phyloP scores from a whole-genome alignment of 345 rosid genomes.

The Linum tenue region DNA sequence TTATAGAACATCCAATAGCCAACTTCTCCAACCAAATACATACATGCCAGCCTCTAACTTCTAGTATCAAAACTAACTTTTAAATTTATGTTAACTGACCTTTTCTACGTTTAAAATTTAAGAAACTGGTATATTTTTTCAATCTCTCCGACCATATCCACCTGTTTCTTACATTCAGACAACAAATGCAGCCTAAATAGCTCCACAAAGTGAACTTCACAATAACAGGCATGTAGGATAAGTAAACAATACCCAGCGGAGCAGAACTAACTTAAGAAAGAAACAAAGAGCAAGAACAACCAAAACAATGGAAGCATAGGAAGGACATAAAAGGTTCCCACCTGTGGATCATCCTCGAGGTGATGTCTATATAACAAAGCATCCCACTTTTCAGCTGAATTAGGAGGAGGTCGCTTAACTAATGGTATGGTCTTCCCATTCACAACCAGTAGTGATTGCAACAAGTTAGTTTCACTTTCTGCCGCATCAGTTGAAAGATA shows the following conservation, averaged over 20 bases:
- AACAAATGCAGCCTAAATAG: background rate
- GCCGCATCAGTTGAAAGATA: constrained; percentile 98
- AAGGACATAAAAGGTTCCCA: constrained; percentile 15
- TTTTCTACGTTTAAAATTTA: too few species aligned
- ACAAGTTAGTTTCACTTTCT: constrained; percentile 72
- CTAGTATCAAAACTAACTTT: too few species aligned
- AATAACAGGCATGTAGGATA: background rate
- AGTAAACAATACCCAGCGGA: background rate
- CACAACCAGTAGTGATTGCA: constrained; percentile 57
- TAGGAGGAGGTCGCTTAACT: constrained; percentile 60
- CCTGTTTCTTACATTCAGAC: too few species aligned
- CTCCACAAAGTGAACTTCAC: background rate
- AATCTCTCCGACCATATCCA: too few species aligned
- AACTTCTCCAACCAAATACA: too few species aligned
- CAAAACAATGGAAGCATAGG: background rate
- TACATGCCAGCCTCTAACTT: too few species aligned
- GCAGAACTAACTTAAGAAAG: background rate
- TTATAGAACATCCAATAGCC: too few species aligned
- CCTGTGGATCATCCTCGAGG: constrained; percentile 67
- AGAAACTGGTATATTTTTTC: too few species aligned
- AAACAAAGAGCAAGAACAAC: background rate
- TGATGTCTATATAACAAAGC: constrained; percentile 69
- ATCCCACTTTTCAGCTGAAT: constrained; percentile 91
- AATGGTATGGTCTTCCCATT: constrained; percentile 69
- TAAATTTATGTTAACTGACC: too few species aligned